Base-by-base conservation (phyloP, 345 rosid genomes). In the rapeseed (Brassica napus) region DNA sequence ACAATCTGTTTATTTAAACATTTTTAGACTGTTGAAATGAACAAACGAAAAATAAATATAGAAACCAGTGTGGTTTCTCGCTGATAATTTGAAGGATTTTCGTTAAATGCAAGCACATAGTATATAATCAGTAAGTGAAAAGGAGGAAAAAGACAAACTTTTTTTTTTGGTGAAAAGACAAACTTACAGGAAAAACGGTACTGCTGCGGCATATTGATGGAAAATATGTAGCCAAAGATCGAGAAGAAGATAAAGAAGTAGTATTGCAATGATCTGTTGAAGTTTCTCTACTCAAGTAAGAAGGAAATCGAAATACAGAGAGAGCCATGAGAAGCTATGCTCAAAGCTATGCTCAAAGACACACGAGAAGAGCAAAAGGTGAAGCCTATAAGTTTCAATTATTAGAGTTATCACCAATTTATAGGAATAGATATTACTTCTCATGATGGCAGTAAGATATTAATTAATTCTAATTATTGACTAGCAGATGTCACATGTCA, bases 261-360 rank as follows among this genome's bases (percentile, higher is more conserved):
- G 77, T 73, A 35, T 84, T 88, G 7, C 59, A 81, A 81, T 85
- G 78, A 73, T 85, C 88, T 21, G 79, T 63, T 76, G 68, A 74
- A 16, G 47, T 32, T 64, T 64, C 68, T 32, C 26, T 64, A 83
- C 42, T 82, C 55, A 77, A 71, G 79, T 77, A 75, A 68, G 85
- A 83, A 68, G 95, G 90, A 68, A 92, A 85, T 55, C 92, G 86
- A 82, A 86, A 86, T 77, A 89, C 82, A 85, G 81, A 86, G 21
- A 90, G 85, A 67, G 98, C 94, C 97, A 94, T 92, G 44, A 83
- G 44, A 52, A 31, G 8, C 9, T 49, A n/a, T 28, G 39, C 37
- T 4, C 10, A 69, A 52, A 57, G 44, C 23, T 21, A 21, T 21
- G 23, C 23, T 21, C 23, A 21, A 21, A 21, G 23, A 69, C 44